Percentiles rank a stretch among this genome's conserved stretches.
Conservation (phyloP, 371 early-diverging fungal species). For the Mucor velutinosus region DNA sequence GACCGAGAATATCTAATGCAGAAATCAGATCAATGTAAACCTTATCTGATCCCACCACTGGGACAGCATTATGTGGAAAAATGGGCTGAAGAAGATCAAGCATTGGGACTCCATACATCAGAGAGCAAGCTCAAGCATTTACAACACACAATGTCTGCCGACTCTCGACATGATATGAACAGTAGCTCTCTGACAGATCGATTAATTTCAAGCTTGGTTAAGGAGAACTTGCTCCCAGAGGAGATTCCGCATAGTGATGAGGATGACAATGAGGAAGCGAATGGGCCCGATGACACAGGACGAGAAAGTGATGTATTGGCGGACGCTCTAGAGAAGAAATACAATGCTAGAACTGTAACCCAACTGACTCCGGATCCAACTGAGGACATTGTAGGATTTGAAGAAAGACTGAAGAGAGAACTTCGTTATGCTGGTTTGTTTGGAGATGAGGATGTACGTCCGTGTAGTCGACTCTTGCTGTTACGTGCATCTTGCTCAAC, state of each 20-base stretch:
- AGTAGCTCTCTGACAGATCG: conserved; percentile 77
- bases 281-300: conserved; percentile 7
- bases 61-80: conserved; percentile 76
- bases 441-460: conserved; percentile 71
- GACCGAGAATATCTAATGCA: conserved; percentile 73
- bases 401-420: conserved; percentile 83
- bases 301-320: conserved; percentile 33
- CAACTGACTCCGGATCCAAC: conserved; percentile 11
- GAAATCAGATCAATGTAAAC: conserved; percentile 68
- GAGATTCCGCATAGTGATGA: conserved; percentile 23
- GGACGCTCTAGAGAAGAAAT: conserved; percentile 2
- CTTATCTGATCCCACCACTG: conserved; percentile 74
- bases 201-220: conserved; percentile 67
- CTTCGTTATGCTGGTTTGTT: conserved; percentile 79
- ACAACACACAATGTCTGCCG: conserved; percentile 23
- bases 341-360: conserved; percentile 20
- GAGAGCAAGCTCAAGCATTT: conserved; percentile 8
- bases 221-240: conserved; percentile 47
- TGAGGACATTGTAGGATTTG: conserved; percentile 46
- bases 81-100: conserved; percentile 84
- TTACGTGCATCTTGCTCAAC: neutral
- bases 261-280: conserved; percentile 28
- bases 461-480: neutral
- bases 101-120: neutral
- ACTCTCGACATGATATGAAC: conserved; percentile 55